A percentile compares a stretch with the other conserved stretches of the same genome.
Evolutionary conservation across 306 rosid species (phyloP).

Genomic region (Vigna nakashimae): DNA sequence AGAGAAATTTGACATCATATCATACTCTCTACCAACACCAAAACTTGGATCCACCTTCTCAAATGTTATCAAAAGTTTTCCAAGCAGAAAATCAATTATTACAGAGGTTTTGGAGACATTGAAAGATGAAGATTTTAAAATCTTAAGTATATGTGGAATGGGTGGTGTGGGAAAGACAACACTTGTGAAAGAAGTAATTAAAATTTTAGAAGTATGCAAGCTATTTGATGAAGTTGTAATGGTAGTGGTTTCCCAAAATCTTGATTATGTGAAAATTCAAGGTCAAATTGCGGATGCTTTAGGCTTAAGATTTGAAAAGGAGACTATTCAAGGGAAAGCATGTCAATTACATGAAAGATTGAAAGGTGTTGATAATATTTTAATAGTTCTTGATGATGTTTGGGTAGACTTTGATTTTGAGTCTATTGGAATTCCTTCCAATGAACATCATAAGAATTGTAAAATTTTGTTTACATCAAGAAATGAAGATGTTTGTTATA

Average conservation of each 20-base stretch:
- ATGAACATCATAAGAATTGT: conserved; percentile 23
- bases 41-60: conserved; percentile 30
- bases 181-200: conserved; percentile 32
- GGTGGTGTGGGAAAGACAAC: conserved; percentile 48
- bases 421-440: conserved; percentile 39
- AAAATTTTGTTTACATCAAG: conserved; percentile 53
- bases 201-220: conserved; percentile 1
- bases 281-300: conserved; percentile 26
- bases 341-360: background rate
- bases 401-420: conserved; percentile 47
- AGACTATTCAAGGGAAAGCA: conserved; percentile 1
- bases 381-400: conserved; percentile 54
- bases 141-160: conserved; percentile 43
- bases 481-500: conserved; percentile 1
- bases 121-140: conserved; percentile 15
- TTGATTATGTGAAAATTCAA: conserved; percentile 22
- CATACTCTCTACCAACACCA: conserved; percentile 8
- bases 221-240: conserved; percentile 39
- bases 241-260: conserved; percentile 34
- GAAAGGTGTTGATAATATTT: background rate
- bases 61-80: conserved; percentile 24
- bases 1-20: conserved; percentile 24
- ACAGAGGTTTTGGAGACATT: background rate
- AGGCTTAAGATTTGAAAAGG: conserved; percentile 19
- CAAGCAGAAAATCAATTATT: conserved; percentile 11